Conservation (phyloP, 768 basidiomycete genomes). For the Cystobasidium ongulense region DNA sequence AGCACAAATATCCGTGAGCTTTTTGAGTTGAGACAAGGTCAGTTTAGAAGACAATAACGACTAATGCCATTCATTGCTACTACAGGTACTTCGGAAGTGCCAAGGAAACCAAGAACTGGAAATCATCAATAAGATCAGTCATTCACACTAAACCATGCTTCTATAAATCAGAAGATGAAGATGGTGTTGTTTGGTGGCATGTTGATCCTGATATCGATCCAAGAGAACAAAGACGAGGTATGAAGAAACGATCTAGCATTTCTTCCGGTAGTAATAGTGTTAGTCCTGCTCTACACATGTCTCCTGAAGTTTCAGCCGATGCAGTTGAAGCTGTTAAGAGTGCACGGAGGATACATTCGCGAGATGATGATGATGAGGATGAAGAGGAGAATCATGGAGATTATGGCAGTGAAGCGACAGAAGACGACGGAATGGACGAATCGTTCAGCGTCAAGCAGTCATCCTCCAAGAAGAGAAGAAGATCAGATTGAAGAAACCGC, state of each 20-base stretch:
- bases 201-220: constrained; percentile 18
- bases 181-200: constrained; percentile 15
- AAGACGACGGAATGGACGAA: neutral
- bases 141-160: constrained; percentile 32
- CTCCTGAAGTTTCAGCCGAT: neutral
- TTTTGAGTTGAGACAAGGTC: neutral
- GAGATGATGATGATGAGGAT: neutral
- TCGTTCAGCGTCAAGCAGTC: neutral
- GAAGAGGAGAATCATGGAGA: neutral
- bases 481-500: no score
- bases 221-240: constrained; percentile 20
- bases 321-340: neutral
- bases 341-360: neutral
- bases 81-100: constrained; percentile 22
- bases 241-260: constrained; percentile 3
- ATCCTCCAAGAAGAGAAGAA: neutral
- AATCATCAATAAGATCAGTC: constrained; percentile 15
- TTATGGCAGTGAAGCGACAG: no score
- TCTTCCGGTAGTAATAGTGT: neutral
- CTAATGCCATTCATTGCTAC: neutral
- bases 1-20: constrained; percentile 24
- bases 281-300: neutral
- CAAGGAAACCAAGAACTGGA: constrained; percentile 27
- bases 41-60: neutral
- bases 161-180: constrained; percentile 8